Evolutionary conservation across 1,284 basidiomycete genomes (phyloP), one percentile per base, ranked within the genome.

Genomic region (Apiotrichum siamense): DNA sequence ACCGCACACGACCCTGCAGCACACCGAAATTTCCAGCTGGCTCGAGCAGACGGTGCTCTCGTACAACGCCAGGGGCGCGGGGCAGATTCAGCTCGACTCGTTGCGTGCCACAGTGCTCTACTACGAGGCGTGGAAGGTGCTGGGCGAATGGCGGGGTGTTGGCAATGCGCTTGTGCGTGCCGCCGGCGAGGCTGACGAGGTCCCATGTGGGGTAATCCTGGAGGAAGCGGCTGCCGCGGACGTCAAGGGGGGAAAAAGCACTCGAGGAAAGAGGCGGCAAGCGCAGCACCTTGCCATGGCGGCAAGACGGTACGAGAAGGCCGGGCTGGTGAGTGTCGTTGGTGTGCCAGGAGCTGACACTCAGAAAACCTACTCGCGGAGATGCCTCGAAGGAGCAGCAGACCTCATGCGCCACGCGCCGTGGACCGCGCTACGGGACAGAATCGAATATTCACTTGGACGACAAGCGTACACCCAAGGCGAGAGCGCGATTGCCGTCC

Each of bases 381-480:
- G 75, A 39, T 76, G 76, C 49, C 67, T 77, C 5, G 64, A 71
- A 24, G 63, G 70, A 33, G 75, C 76, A 3, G 63, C 74, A 0
- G 44, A 64, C 12, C 55, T 75, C 11, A 75, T 73, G 56, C 62
- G 65, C 1, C 36, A 58, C 9, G 61, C 69, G n/a, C 64, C 65
- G 0, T 79, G 78, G 77, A 64, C 60, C 1, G 67, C 74, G 0
- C 69, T 77, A 21, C 69, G 74, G 32, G 71, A 75, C 44, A 70
- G 77, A 43, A 67, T 79, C 23, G 75, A 78, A 44, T 76, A 78
- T 50, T 72, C 76, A 32, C 70, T 80, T 6, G 78, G 75, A 5
- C 62, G 77, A 41, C 78, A 79, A 50, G 77, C 78, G 0, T 79
- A 78, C 63, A 78, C 76, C 10, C 64, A 76, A 7, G 77, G 78